These are phyloP conservation scores for Microdochium paspali DNA, from an alignment of 2,329 filamentous ascomycete species.

Conservation along the genomic window DNA sequence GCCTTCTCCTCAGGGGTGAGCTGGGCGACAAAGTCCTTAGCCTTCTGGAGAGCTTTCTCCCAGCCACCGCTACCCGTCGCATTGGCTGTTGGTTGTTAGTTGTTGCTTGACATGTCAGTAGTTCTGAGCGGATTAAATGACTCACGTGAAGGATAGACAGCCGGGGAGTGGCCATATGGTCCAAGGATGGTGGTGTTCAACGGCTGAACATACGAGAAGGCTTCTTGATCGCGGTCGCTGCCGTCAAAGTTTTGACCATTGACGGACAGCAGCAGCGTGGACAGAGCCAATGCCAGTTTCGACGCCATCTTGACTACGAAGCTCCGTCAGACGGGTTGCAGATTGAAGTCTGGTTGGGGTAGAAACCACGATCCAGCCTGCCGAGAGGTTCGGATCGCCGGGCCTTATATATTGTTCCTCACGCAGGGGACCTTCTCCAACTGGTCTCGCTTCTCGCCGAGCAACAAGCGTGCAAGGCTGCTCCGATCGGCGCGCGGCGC, in stretches of 20 bases:
- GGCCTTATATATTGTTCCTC: no score
- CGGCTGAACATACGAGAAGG: slow-evolving; percentile 28
- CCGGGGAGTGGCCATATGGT: slow-evolving; percentile 26
- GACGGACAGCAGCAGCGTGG: not conserved
- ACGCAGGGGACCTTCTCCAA: no score
- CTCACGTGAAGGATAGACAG: slow-evolving; percentile 27
- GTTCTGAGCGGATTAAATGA: slow-evolving; percentile 1
- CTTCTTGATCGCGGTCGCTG: not conserved
- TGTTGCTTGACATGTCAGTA: not conserved
- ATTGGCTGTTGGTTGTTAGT: not conserved
- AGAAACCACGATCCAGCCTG: not conserved
- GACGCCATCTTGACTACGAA: not conserved
- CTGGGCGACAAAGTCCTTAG: slow-evolving; percentile 51
- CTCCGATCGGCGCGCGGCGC: no score
- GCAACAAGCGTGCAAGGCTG: no score
- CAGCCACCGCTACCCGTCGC: slow-evolving; percentile 34
- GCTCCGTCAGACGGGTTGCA: not conserved
- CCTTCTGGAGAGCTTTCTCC: slow-evolving; percentile 50
- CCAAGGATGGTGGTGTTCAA: slow-evolving; percentile 29
- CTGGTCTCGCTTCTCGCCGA: no score
- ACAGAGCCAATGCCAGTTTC: not conserved
- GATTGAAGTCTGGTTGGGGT: not conserved
- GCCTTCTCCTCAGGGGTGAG: slow-evolving; percentile 56
- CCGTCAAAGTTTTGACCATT: not conserved
- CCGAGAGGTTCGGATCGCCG: no score